Conservation (phyloP, 495 filamentous ascomycete species). For the Lichina pygmaea region DNA sequence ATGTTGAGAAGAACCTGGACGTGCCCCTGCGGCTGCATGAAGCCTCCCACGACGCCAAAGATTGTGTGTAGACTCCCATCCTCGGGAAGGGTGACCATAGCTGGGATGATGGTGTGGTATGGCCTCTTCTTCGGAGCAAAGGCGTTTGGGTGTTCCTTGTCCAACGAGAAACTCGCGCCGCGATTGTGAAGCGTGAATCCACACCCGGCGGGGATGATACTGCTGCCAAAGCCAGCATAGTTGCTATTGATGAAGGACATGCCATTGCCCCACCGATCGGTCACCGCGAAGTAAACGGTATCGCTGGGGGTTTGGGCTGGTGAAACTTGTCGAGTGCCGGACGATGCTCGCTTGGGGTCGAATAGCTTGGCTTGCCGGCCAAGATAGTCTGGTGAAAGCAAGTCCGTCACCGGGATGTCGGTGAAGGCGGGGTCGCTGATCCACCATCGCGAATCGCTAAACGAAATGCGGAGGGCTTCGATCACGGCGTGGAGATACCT, state of each 20-base stretch:
- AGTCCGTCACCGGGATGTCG: slow-evolving; percentile 32
- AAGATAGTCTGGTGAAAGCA: slow-evolving; percentile 36
- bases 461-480: slow-evolving; percentile 73
- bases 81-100: slow-evolving; percentile 48
- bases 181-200: slow-evolving; percentile 91
- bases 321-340: slow-evolving; percentile 30
- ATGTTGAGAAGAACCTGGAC: slow-evolving; percentile 86
- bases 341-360: slow-evolving; percentile 24
- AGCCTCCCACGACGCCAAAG: slow-evolving; percentile 92
- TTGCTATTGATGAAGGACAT: slow-evolving; percentile 94
- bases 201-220: slow-evolving; percentile 55
- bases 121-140: slow-evolving; percentile 66
- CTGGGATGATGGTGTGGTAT: slow-evolving; percentile 95
- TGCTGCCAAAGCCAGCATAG: slow-evolving; percentile 73
- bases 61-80: slow-evolving; percentile 55
- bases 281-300: slow-evolving; percentile 79
- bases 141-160: slow-evolving; percentile 41
- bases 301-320: slow-evolving; percentile 49
- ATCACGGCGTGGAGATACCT: slow-evolving; percentile 75
- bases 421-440: slow-evolving; percentile 53
- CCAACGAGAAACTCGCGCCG: slow-evolving; percentile 57
- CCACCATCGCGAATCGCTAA: slow-evolving; percentile 76
- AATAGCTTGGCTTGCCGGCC: slow-evolving; percentile 45
- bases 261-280: slow-evolving; percentile 61
- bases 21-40: slow-evolving; percentile 97